Evolutionary conservation across 495 filamentous ascomycete species (phyloP).

Genomic region (Cetradonia linearis): DNA sequence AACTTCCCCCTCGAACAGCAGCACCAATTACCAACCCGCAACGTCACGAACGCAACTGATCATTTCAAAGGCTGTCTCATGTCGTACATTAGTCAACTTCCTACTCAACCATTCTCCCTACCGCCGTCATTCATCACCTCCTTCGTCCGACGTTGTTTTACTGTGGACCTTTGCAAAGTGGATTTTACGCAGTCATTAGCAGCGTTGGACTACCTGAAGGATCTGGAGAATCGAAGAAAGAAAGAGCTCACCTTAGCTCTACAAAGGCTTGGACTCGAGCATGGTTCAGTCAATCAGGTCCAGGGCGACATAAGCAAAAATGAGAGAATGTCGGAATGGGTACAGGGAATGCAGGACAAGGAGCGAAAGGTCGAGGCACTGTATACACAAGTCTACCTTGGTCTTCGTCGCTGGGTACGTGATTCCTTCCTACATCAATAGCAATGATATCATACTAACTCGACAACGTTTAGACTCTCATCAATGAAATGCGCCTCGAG

Average conservation of each 20-base stretch:
- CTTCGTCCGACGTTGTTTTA: constrained; percentile 56
- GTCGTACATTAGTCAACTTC: constrained; percentile 51
- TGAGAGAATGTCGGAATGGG: constrained; percentile 46
- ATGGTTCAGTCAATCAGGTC: constrained; percentile 31
- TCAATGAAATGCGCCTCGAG: constrained; percentile 58
- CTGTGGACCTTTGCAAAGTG: constrained; percentile 44
- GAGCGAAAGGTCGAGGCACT: constrained; percentile 47
- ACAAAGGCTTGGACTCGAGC: constrained; percentile 35
- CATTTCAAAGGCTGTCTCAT: constrained; percentile 55
- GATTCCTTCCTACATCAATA: constrained; percentile 1
- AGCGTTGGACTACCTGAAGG: constrained; percentile 60
- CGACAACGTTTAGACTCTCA: constrained; percentile 42
- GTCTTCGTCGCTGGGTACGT: constrained; percentile 61
- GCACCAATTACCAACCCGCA: constrained; percentile 29
- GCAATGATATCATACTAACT: constrained; percentile 20
- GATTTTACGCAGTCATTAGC: constrained; percentile 66
- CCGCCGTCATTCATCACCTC: constrained; percentile 57
- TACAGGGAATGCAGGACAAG: constrained; percentile 42
- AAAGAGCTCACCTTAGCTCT: constrained; percentile 45
- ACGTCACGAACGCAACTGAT: constrained; percentile 42
- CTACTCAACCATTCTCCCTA: constrained; percentile 54
- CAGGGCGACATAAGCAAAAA: constrained; percentile 35
- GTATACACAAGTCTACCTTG: constrained; percentile 58
- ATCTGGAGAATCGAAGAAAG: constrained; percentile 54
- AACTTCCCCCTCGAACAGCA: constrained; percentile 31